Percentiles rank a stretch among this genome's conserved stretches.
These are phyloP conservation scores for Cenchrus fungigraminus DNA, from an alignment of 176 grass and related monocot species.

Conservation along the genomic window DNA sequence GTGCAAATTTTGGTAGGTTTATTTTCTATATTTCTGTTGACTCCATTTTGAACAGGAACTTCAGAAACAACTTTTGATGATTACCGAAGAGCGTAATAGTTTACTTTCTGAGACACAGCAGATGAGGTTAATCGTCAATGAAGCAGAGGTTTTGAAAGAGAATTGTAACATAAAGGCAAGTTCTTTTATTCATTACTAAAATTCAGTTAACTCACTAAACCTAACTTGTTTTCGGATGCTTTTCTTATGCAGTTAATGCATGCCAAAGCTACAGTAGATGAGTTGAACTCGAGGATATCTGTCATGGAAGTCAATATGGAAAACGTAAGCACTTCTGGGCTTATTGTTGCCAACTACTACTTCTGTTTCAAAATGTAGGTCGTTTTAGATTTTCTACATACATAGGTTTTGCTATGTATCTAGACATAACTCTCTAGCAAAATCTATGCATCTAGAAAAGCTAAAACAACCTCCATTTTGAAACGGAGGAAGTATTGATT, in stretches of 20 bases:
- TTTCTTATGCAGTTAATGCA: constrained; percentile 59
- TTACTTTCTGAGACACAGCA: constrained; percentile 58
- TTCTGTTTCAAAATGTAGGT: too few species aligned
- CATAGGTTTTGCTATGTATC: too few species aligned
- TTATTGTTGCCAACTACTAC: neutral
- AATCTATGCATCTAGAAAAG: too few species aligned
- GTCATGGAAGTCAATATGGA: constrained; percentile 67
- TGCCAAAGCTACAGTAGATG: constrained; percentile 55
- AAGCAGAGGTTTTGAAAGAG: constrained; percentile 63
- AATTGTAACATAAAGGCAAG: constrained; percentile 63
- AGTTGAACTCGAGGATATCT: constrained; percentile 66
- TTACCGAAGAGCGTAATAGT: constrained; percentile 60
- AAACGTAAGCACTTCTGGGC: constrained; percentile 48
- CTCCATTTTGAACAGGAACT: constrained; percentile 59
- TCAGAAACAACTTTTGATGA: constrained; percentile 48
- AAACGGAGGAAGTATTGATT: too few species aligned
- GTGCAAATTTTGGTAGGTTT: constrained; percentile 10
- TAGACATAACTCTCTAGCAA: too few species aligned
- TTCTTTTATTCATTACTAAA: constrained; percentile 21
- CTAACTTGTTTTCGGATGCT: constrained; percentile 5
- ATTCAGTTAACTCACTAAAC: constrained; percentile 25
- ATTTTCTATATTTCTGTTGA: constrained; percentile 16
- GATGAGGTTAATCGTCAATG: constrained; percentile 49
- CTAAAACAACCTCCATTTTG: too few species aligned
- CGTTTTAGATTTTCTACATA: too few species aligned